Conservation (phyloP, 495 filamentous ascomycete genomes). For the Niebla homalea region DNA sequence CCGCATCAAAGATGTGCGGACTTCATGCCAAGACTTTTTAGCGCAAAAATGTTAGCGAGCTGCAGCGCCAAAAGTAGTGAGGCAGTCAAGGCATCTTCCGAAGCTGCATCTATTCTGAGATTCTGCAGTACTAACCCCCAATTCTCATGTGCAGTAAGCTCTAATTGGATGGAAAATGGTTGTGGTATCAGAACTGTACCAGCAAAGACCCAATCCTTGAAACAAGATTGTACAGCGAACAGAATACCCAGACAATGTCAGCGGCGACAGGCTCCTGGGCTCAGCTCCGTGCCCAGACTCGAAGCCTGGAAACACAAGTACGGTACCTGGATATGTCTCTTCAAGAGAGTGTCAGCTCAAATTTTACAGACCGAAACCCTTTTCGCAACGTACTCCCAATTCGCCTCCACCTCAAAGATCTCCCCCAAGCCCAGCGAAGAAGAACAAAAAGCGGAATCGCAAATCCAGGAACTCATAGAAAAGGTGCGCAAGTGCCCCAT, state of each 20-base stretch:
- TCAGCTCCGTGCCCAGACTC: constrained; percentile 86
- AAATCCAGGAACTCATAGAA: constrained; percentile 75
- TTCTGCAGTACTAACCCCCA: background rate
- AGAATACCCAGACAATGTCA: constrained; percentile 39
- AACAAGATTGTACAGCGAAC: background rate
- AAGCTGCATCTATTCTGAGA: background rate
- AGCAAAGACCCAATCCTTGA: too few relatives aligned
- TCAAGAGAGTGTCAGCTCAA: background rate
- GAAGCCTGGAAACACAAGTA: constrained; percentile 87
- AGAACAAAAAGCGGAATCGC: constrained; percentile 62
- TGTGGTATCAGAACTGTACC: background rate
- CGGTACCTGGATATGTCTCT: background rate
- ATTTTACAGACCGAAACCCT: constrained; percentile 65
- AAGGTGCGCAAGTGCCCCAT: constrained; percentile 32
- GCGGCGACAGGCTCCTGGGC: constrained; percentile 76
- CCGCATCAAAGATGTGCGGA: constrained; percentile 6
- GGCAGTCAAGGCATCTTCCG: background rate
- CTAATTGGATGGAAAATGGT: background rate
- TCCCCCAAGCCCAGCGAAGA: constrained; percentile 75
- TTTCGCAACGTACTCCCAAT: constrained; percentile 93
- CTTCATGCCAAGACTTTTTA: constrained; percentile 6
- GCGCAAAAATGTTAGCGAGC: constrained; percentile 11
- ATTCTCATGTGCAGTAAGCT: background rate
- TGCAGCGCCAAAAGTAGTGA: background rate
- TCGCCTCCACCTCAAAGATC: constrained; percentile 66